Evolutionary conservation across 1,139 yeast species (phyloP).

Genomic region (Yamadazyma blattariae): DNA sequence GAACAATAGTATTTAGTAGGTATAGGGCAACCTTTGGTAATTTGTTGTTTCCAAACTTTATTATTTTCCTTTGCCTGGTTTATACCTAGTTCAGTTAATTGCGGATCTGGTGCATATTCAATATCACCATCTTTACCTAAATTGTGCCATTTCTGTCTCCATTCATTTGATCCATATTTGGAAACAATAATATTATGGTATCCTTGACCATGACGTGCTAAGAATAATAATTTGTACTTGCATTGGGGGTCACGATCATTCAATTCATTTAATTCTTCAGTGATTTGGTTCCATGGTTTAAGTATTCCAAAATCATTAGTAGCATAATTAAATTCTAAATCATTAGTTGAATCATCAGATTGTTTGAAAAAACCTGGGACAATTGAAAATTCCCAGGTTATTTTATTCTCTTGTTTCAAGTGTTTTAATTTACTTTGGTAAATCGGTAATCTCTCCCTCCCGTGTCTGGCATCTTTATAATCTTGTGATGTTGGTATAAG

Average conservation of each 20-base stretch:
- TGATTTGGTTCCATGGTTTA: conserved; percentile 49
- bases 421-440: conserved; percentile 12
- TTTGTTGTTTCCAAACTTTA: conserved; percentile 43
- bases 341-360: conserved; percentile 44
- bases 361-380: conserved; percentile 55
- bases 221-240: conserved; percentile 48
- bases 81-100: conserved; percentile 57
- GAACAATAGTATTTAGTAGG: conserved; percentile 59
- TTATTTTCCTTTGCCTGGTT: conserved; percentile 45
- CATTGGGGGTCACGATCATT: conserved; percentile 23
- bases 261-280: conserved; percentile 29
- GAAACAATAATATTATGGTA: conserved; percentile 62
- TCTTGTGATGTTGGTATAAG: conserved; percentile 33
- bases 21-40: conserved; percentile 48
- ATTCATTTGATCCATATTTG: conserved; percentile 54
- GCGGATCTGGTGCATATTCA: conserved; percentile 68
- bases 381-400: conserved; percentile 44
- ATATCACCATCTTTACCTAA: conserved; percentile 53
- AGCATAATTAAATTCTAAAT: conserved; percentile 45
- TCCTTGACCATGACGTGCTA: conserved; percentile 82
- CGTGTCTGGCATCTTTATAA: conserved; percentile 33
- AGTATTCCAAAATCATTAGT: conserved; percentile 47
- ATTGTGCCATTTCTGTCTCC: conserved; percentile 63
- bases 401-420: conserved; percentile 21
- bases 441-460: conserved; percentile 11